Evolutionary conservation across 1,284 basidiomycete species (phyloP).

Genomic region (Naganishia albida): DNA sequence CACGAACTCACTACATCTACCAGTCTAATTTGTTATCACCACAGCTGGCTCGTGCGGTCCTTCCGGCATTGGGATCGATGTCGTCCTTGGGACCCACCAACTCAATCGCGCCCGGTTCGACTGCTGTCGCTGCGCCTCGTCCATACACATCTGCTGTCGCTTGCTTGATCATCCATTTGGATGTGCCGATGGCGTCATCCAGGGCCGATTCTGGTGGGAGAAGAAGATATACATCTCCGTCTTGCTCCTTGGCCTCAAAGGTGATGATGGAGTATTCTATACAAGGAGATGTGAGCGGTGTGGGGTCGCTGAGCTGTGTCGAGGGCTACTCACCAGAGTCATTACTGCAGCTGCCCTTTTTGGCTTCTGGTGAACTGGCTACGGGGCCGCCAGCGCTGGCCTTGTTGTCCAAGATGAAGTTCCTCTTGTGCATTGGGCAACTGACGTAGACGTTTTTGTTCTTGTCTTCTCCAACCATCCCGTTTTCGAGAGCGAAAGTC

Average conservation of each 20-base stretch:
- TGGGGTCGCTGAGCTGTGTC: not conserved
- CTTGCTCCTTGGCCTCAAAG: constrained; percentile 63
- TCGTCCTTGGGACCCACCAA: constrained; percentile 52
- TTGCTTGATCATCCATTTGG: constrained; percentile 58
- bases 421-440: constrained; percentile 72
- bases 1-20: not conserved
- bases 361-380: not conserved
- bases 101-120: constrained; percentile 53
- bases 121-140: constrained; percentile 51
- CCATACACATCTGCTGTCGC: constrained; percentile 59
- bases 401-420: constrained; percentile 61
- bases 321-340: constrained; percentile 40
- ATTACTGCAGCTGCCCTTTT: constrained; percentile 62
- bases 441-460: constrained; percentile 55
- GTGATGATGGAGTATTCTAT: constrained; percentile 65
- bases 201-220: constrained; percentile 64
- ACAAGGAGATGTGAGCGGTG: no score
- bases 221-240: constrained; percentile 59
- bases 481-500: constrained; percentile 72
- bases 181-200: constrained; percentile 66
- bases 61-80: constrained; percentile 23
- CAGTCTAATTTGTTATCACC: constrained; percentile 25
- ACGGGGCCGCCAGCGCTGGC: not conserved
- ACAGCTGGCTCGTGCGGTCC: constrained; percentile 14
- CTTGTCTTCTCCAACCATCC: constrained; percentile 64